Conservation (phyloP, 2,329 filamentous ascomycete species). For the Fusarium globosum region DNA sequence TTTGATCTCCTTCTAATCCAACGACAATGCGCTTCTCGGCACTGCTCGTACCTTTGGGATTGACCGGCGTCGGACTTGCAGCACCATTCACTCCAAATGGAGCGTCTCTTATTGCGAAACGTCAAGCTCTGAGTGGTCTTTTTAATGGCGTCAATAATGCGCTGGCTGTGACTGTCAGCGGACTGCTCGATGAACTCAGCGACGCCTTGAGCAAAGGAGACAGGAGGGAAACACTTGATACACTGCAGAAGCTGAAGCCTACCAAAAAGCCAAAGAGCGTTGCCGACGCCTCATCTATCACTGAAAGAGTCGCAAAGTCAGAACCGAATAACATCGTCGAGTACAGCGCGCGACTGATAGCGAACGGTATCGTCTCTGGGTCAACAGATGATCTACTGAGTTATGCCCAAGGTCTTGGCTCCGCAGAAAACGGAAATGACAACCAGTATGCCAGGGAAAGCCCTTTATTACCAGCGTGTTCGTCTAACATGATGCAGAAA, state of each 20-base stretch:
- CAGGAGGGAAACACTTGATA: not conserved
- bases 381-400: not conserved
- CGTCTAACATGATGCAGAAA: not conserved
- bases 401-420: not conserved
- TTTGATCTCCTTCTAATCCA: fast-evolving
- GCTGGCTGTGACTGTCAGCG: not conserved
- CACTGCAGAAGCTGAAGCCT: not conserved
- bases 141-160: not conserved
- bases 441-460: not conserved
- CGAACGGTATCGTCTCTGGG: not conserved
- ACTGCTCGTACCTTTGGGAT: not conserved
- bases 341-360: not conserved
- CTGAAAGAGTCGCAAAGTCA: not conserved
- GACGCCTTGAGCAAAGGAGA: not conserved
- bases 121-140: not conserved
- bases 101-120: not conserved
- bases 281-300: not conserved
- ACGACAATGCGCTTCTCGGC: not conserved
- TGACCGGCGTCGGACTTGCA: not conserved
- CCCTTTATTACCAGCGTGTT: fast-evolving
- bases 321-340: not conserved
- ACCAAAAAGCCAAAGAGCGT: not conserved
- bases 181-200: not conserved
- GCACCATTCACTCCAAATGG: not conserved
- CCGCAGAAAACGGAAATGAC: not conserved